phyloP scores from a whole-genome alignment of 2,329 filamentous ascomycete species.

The Alternaria novae-zelandiae region DNA sequence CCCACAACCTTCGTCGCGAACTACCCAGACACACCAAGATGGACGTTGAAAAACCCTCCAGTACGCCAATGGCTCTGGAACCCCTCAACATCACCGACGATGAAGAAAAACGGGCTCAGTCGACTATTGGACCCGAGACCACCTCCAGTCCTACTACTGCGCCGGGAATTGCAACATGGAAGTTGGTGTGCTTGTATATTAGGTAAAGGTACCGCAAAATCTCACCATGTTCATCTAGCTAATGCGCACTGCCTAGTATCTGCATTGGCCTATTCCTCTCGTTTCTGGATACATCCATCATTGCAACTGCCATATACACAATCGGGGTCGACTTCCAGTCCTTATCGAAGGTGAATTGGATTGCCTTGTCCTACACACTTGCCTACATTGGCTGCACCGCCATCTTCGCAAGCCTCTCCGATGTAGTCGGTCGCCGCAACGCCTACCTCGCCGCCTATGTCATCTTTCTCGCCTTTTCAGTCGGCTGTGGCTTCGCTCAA shows the following conservation, averaged over 20 bases:
- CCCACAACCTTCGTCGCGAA: not conserved
- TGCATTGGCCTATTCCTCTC: constrained; percentile 63
- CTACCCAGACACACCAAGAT: not conserved
- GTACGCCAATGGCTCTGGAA: not conserved
- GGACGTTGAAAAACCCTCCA: not conserved
- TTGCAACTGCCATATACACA: constrained; percentile 64
- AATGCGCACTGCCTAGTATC: constrained; percentile 45
- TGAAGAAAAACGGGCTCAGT: not conserved
- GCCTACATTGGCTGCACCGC: constrained; percentile 62
- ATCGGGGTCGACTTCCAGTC: constrained; percentile 61
- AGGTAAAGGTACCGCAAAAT: not conserved
- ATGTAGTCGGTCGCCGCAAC: constrained; percentile 42
- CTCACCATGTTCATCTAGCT: not conserved
- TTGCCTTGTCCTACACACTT: constrained; percentile 43
- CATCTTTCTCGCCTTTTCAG: constrained; percentile 40
- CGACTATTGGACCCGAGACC: not conserved
- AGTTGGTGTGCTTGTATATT: not conserved
- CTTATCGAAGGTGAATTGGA: constrained; percentile 25
- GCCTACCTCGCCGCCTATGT: constrained; percentile 30
- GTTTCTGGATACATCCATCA: constrained; percentile 66
- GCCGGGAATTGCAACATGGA: not conserved
- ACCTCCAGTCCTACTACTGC: not conserved
- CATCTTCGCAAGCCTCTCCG: constrained; percentile 43
- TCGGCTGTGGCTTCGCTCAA: constrained; percentile 38
- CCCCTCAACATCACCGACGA: not conserved